phyloP scores from a whole-genome alignment of 1,139 yeast species.

The Candida sp. region DNA sequence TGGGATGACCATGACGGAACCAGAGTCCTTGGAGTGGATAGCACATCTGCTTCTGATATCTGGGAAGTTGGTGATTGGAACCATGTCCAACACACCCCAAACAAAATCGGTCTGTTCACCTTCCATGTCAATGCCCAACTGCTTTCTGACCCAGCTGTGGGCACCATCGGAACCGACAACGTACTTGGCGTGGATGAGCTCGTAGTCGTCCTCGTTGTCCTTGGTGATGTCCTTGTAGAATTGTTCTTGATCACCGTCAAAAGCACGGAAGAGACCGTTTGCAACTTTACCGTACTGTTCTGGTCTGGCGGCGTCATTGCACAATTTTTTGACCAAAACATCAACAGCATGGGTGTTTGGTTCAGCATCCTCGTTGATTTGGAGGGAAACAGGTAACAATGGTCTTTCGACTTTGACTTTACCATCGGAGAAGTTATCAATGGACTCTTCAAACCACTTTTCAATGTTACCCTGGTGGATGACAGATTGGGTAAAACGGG shows the following conservation, averaged over 20 bases:
- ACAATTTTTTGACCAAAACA: constrained; percentile 17
- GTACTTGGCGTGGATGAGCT: constrained; percentile 30
- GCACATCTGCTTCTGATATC: constrained; percentile 37
- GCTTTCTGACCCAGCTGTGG: constrained; percentile 35
- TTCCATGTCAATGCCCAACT: constrained; percentile 23
- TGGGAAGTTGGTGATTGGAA: constrained; percentile 36
- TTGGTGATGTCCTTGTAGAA: constrained; percentile 11
- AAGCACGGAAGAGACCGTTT: constrained; percentile 31
- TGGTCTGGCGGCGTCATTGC: constrained; percentile 17
- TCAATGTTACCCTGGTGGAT: constrained; percentile 36
- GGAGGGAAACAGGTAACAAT: constrained; percentile 22
- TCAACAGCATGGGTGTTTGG: constrained; percentile 29
- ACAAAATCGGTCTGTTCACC: constrained; percentile 37
- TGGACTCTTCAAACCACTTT: constrained; percentile 26
- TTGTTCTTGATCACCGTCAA: constrained; percentile 29
- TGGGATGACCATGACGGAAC: constrained; percentile 36
- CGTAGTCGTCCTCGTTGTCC: constrained; percentile 14
- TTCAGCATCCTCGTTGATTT: constrained; percentile 22
- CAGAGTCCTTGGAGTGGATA: constrained; percentile 31
- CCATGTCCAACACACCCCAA: constrained; percentile 42
- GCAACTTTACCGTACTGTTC: constrained; percentile 25
- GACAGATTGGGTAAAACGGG: constrained; percentile 31
- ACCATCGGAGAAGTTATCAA: constrained; percentile 25
- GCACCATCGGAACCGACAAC: constrained; percentile 40
- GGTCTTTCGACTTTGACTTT: constrained; percentile 26